Conservation (phyloP, 2,329 filamentous ascomycete species). For the Fonsecaea pedrosoi region DNA sequence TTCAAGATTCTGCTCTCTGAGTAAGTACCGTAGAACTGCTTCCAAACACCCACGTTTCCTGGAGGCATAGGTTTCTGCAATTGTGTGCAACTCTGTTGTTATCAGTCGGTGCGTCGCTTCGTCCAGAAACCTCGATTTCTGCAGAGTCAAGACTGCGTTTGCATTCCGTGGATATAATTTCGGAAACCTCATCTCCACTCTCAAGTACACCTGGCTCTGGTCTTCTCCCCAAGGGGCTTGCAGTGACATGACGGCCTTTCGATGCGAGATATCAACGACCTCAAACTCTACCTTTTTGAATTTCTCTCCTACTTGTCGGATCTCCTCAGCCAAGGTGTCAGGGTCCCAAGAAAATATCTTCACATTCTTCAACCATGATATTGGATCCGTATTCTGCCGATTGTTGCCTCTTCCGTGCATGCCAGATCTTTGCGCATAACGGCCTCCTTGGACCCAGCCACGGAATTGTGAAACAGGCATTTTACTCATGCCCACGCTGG, state of each 20-base stretch:
- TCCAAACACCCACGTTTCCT: conserved; percentile 65
- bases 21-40: conserved; percentile 65
- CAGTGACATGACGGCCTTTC: conserved; percentile 63
- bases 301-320: conserved; percentile 65
- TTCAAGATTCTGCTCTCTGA: conserved; percentile 65
- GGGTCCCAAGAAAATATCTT: conserved; percentile 63
- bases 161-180: conserved; percentile 60
- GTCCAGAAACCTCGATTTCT: conserved; percentile 64
- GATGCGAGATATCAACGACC: conserved; percentile 61
- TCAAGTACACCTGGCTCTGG: conserved; percentile 60
- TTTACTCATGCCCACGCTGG: conserved; percentile 55
- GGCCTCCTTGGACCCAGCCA: conserved; percentile 52
- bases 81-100: conserved; percentile 59
- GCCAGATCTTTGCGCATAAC: conserved; percentile 56
- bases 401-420: conserved; percentile 57
- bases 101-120: conserved; percentile 58
- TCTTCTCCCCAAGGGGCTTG: conserved; percentile 66
- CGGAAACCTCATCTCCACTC: conserved; percentile 66
- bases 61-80: conserved; percentile 61
- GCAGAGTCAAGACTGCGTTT: conserved; percentile 60
- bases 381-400: conserved; percentile 62
- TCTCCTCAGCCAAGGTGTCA: conserved; percentile 65
- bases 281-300: conserved; percentile 68
- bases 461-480: conserved; percentile 58
- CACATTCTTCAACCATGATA: conserved; percentile 70